A percentile compares a stretch with the other conserved stretches of the same genome.
phyloP scores from a whole-genome alignment of 768 basidiomycete species.

The Lactarius deliciosus region DNA sequence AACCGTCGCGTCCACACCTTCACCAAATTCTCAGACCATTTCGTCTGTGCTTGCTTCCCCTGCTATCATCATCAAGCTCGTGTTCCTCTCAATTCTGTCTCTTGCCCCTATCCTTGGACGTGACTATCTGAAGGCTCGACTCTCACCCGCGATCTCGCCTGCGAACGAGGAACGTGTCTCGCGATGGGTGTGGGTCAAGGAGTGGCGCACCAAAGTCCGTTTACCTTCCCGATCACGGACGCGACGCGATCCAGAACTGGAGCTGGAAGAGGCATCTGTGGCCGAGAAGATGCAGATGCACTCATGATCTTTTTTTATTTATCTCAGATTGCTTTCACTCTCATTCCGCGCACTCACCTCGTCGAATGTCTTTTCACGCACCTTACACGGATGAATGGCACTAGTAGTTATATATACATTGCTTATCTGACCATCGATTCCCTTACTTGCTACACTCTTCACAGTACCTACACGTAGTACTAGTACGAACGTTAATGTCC shows the following conservation, averaged over 20 bases:
- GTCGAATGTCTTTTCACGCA: conserved; percentile 16
- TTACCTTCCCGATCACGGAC: conserved; percentile 51
- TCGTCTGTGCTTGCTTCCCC: conserved; percentile 84
- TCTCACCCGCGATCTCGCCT: conserved; percentile 39
- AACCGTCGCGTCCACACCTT: conserved; percentile 71
- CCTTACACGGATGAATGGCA: conserved; percentile 22
- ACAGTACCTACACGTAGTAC: conserved; percentile 14
- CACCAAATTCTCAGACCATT: conserved; percentile 73
- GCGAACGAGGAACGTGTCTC: conserved; percentile 43
- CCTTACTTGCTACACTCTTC: conserved; percentile 18
- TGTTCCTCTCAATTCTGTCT: conserved; percentile 78
- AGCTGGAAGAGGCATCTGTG: conserved; percentile 16
- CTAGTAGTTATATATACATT: conserved; percentile 23
- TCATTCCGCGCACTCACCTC: conserved; percentile 19
- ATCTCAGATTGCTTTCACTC: conserved; percentile 17
- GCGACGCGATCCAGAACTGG: conserved; percentile 33
- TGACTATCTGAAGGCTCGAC: conserved; percentile 58
- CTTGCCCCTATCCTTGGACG: conserved; percentile 84
- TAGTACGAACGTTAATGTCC: background rate
- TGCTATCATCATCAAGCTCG: conserved; percentile 78
- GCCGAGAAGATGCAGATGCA: conserved; percentile 22
- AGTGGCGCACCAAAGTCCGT: conserved; percentile 63
- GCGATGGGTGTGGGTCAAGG: conserved; percentile 65
- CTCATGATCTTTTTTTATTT: conserved; percentile 24
- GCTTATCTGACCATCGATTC: conserved; percentile 29